phyloP scores from a whole-genome alignment of 2,329 filamentous ascomycete species.

The Sarocladiaceae sp. region DNA sequence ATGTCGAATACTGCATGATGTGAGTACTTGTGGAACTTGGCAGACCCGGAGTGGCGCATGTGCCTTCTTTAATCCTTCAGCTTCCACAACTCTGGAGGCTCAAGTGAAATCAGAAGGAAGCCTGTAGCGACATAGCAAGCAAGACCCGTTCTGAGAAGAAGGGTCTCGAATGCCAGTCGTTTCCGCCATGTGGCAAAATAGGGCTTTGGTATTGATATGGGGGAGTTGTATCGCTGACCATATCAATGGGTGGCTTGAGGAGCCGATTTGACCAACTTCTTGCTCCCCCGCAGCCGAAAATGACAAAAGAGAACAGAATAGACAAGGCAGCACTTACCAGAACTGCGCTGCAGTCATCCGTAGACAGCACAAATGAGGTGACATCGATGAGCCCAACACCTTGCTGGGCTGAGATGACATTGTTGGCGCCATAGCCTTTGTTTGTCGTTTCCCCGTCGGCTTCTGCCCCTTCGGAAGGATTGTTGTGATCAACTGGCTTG shows the following conservation, averaged over 20 bases:
- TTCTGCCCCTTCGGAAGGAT: conserved; percentile 10
- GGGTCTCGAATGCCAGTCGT: conserved; percentile 28
- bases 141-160: conserved; percentile 38
- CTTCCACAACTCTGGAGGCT: conserved; percentile 44
- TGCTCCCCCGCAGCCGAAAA: conserved; percentile 29
- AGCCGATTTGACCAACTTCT: conserved; percentile 60
- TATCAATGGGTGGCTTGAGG: conserved; percentile 42
- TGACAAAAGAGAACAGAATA: conserved; percentile 11
- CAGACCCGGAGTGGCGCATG: too few species aligned
- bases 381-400: conserved; percentile 78
- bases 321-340: conserved; percentile 27
- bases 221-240: conserved; percentile 68
- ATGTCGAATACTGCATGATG: conserved; percentile 11
- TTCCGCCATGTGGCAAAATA: conserved; percentile 15
- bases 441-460: conserved; percentile 39
- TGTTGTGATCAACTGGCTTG: conserved; percentile 66
- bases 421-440: conserved; percentile 82
- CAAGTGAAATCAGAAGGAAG: conserved; percentile 39
- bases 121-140: conserved; percentile 22
- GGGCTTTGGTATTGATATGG: conserved; percentile 42
- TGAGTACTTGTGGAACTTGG: conserved; percentile 10
- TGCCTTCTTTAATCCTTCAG: conserved; percentile 49
- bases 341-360: conserved; percentile 56
- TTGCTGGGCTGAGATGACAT: conserved; percentile 60
- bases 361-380: conserved; percentile 67